These are phyloP conservation scores for Fraxinus floribunda DNA, from an alignment of 305 asterid species.

Conservation along the genomic window DNA sequence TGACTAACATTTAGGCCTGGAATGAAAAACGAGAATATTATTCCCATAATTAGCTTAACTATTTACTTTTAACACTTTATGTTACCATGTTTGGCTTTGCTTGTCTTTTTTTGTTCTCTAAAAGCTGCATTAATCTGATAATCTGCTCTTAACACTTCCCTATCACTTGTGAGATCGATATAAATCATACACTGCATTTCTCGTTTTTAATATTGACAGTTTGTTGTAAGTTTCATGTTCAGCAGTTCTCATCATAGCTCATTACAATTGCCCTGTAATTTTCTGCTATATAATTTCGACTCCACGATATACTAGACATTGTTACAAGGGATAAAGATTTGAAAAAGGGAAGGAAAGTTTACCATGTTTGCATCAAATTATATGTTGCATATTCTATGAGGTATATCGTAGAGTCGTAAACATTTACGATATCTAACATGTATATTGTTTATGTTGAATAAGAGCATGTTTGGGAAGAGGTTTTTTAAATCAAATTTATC, in stretches of 20 bases:
- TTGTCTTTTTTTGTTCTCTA: neutral
- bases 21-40: neutral
- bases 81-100: neutral
- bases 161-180: neutral
- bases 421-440: neutral
- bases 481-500: neutral
- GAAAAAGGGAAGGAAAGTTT: neutral
- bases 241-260: neutral
- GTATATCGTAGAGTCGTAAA: neutral
- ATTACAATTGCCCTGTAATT: neutral
- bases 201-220: neutral
- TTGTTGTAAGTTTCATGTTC: neutral
- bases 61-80: neutral
- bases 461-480: neutral
- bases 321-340: neutral
- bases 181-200: neutral
- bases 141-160: neutral
- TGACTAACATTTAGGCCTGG: neutral
- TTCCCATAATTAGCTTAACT: neutral
- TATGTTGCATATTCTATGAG: neutral
- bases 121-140: neutral
- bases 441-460: neutral
- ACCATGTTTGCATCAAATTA: neutral
- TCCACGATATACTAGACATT: neutral
- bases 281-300: neutral